Base-by-base conservation (phyloP, 805 yeast species). In the Cyberlindnera sargentensis region DNA sequence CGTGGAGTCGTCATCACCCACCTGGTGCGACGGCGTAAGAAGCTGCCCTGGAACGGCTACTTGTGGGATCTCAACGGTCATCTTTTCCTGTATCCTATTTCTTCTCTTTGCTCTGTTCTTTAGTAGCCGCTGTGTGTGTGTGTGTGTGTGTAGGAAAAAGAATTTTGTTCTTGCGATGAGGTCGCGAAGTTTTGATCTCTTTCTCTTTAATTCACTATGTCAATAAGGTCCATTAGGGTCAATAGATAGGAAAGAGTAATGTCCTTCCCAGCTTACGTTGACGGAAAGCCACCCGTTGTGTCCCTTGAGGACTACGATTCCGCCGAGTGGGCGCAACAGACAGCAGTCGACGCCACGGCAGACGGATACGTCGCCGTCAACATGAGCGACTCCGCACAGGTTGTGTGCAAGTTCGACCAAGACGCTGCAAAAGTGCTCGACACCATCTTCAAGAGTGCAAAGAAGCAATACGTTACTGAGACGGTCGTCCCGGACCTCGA, bases 41-140 rank as follows among this genome's bases (percentile, higher is more conserved):
- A 82, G 75, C 53, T 88, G 95, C 0, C 96, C 96, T 1, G 96
- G 96, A n/a, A 81, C 69, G 3, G 42, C 37, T 23, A 29, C 23
- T 30, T 67, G 63, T 23, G 82, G 81, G 37, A 72, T 54, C 10
- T 57, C 55, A 47, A 57, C 41, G 9, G 40, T 49, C 41, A 53
- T 51, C 15, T 10, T 29, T 8, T 8, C 8, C 30, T 9, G 8
- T 35, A 10, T 6, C 20, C 20, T 15, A 15, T 15, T 15, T 15
- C 20, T 15, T 15, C 20, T 15, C 20, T 15, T 15, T 15, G 20
- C 20, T 15, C 20, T 15, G 20, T 15, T 15, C 20, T 15, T 15
- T 15, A 15, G 20, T 15, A 15, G 20, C 20, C 20, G 20, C 20
- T 15, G 20, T 15, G 20, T 15, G 20, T 15, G 20, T 15, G 20